These are phyloP conservation scores for Cladosporium sp. DNA, from an alignment of 2,329 filamentous ascomycete genomes.

Conservation along the genomic window DNA sequence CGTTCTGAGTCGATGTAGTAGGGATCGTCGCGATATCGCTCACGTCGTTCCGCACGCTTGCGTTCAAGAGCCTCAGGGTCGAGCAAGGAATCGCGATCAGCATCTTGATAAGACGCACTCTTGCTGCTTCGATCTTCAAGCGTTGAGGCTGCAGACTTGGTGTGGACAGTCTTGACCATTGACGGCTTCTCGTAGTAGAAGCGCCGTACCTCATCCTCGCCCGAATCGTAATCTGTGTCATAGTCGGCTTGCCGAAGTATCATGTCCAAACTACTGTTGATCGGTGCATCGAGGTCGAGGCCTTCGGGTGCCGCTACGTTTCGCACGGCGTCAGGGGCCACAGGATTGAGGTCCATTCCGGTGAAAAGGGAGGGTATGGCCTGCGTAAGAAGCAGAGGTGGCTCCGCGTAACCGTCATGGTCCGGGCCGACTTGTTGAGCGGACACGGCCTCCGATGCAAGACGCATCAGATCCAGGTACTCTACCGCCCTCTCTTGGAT, in stretches of 20 bases:
- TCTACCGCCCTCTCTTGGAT: constrained; percentile 94
- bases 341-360: constrained; percentile 88
- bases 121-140: constrained; percentile 40
- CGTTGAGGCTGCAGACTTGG: constrained; percentile 45
- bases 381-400: constrained; percentile 83
- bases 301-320: constrained; percentile 80
- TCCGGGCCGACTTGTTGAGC: constrained; percentile 61
- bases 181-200: constrained; percentile 49
- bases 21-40: constrained; percentile 87
- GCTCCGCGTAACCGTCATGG: constrained; percentile 69
- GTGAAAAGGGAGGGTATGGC: constrained; percentile 86
- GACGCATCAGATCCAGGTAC: constrained; percentile 83
- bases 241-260: constrained; percentile 61
- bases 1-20: constrained; percentile 74
- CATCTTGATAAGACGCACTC: constrained; percentile 45
- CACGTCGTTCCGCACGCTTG: constrained; percentile 73
- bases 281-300: constrained; percentile 77
- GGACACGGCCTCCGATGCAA: constrained; percentile 79
- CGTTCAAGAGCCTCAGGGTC: constrained; percentile 74
- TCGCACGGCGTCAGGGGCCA: constrained; percentile 76
- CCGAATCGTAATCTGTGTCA: constrained; percentile 44
- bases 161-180: constrained; percentile 26
- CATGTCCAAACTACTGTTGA: constrained; percentile 71
- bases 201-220: constrained; percentile 48
- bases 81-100: constrained; percentile 54